Percentiles rank a stretch among this genome's conserved stretches.
These are phyloP conservation scores for Starmerella bombi DNA, from an alignment of 805 yeast species.

Conservation along the genomic window DNA sequence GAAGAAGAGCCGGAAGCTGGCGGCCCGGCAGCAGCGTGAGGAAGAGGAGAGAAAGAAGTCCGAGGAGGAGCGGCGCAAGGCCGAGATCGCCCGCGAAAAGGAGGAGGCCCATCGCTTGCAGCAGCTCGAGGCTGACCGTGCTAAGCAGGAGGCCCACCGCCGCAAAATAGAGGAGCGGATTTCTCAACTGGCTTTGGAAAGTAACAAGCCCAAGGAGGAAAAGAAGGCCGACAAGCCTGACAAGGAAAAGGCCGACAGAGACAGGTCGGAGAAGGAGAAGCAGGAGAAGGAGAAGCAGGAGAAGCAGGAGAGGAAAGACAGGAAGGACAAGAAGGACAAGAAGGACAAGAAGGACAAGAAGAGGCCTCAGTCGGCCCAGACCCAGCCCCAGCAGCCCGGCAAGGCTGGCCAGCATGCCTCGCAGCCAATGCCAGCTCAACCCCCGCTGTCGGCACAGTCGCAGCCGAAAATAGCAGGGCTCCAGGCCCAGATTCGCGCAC, in stretches of 20 bases:
- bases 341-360: neutral
- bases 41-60: conserved; percentile 29
- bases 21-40: conserved; percentile 29
- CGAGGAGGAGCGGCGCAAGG: conserved; percentile 26
- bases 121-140: conserved; percentile 23
- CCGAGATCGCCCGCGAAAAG: conserved; percentile 21
- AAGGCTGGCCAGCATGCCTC: too few relatives aligned
- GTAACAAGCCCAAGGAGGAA: conserved; percentile 7
- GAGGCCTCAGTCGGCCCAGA: too few relatives aligned
- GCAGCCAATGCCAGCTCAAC: too few relatives aligned
- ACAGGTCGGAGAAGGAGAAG: conserved; percentile 4
- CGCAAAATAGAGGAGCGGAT: conserved; percentile 24
- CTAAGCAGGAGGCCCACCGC: conserved; percentile 24
- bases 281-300: conserved; percentile 23
- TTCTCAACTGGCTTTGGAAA: conserved; percentile 23
- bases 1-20: conserved; percentile 32
- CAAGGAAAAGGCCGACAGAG: conserved; percentile 10
- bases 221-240: conserved; percentile 17
- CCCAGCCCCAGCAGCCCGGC: too few relatives aligned
- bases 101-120: conserved; percentile 17
- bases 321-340: conserved; percentile 2
- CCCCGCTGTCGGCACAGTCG: too few relatives aligned
- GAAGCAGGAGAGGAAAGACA: conserved; percentile 4
- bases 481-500: too few relatives aligned
- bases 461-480: too few relatives aligned